Percentiles rank a stretch among this genome's conserved stretches.
These are phyloP conservation scores for Phytophthora palmivora DNA, from an alignment of 352 stramenopile species.

Conservation along the genomic window DNA sequence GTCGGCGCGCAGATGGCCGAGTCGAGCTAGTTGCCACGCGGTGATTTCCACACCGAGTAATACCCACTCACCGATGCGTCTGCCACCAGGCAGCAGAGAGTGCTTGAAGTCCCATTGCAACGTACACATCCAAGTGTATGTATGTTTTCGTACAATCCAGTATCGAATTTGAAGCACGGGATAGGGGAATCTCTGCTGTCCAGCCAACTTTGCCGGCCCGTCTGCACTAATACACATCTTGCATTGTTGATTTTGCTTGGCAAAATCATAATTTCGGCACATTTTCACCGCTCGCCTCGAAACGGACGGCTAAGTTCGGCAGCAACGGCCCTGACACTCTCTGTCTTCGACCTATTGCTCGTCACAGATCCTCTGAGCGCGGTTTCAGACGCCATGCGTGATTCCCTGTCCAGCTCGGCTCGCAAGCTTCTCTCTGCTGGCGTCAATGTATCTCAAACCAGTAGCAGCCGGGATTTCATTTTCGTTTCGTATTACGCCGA, in stretches of 20 bases:
- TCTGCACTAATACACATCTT: constrained; percentile 23
- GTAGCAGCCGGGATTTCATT: constrained; percentile 3
- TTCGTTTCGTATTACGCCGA: constrained; percentile 13
- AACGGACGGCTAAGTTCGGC: constrained; percentile 29
- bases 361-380: constrained; percentile 9
- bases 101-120: constrained; percentile 14
- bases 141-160: constrained; percentile 27
- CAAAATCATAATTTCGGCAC: constrained; percentile 4
- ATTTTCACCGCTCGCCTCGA: constrained; percentile 22
- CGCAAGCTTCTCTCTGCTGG: not conserved
- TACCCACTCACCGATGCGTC: not conserved
- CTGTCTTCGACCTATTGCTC: constrained; percentile 1
- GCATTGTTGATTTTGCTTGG: constrained; percentile 10
- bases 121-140: constrained; percentile 39
- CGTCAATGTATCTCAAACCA: constrained; percentile 10
- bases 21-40: not conserved
- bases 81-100: constrained; percentile 20
- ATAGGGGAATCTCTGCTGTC: constrained; percentile 21
- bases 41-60: not conserved
- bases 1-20: constrained; percentile 1
- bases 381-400: constrained; percentile 5
- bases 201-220: constrained; percentile 13
- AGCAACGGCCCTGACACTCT: not conserved
- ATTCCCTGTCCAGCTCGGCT: not conserved
- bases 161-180: constrained; percentile 17